Base-by-base conservation (phyloP, 768 basidiomycete genomes). In the Zangia roseola region DNA sequence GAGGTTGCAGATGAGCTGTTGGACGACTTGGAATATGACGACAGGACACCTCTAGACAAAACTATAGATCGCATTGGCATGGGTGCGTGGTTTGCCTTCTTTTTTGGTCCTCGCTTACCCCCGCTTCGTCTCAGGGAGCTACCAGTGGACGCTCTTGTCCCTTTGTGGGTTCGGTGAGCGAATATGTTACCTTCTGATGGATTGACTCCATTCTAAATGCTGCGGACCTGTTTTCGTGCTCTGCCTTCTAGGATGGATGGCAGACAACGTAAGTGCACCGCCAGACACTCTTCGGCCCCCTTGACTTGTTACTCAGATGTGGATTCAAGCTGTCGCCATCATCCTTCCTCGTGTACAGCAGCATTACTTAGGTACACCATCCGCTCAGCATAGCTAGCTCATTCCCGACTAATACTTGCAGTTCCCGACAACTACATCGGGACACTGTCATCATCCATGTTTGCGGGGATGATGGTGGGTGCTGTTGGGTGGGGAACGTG, bases 381-480 rank as follows among this genome's bases (percentile, higher is more conserved):
- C 47, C n/a, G 20, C 34, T 51, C 46, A 43, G 28, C 47, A 20
- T 47, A 21, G 21, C 45, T 19, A 31, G 12, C 49, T 49, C 49
- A 26, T 44, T 53, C 46, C 56, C 55, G 46, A 57, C 58, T 57
- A 36, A 52, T 43, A 43, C 39, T 47, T 57, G 40, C 62, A 86
- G 88, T 91, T 7, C 79, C 82, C 25, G 86, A 93, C 63, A 76
- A 74, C 40, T 82, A 81, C 55, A 89, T 94, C 41, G 95, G 94
- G 20, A 65, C 78, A 1, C 70, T 97, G 13, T 94, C 93, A 0
- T 90, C 92, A 4, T 84, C 88, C 4, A 93, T 91, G 80, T 94
- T 94, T 62, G 83, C 79, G 10, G 91, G 95, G n/a, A 98, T 98
- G 95, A 97, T 97, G 93, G 63, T 97, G 43, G 91, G 94, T 2